phyloP scores from a whole-genome alignment of 805 yeast genomes.

The Teunomyces aglyptinius region DNA sequence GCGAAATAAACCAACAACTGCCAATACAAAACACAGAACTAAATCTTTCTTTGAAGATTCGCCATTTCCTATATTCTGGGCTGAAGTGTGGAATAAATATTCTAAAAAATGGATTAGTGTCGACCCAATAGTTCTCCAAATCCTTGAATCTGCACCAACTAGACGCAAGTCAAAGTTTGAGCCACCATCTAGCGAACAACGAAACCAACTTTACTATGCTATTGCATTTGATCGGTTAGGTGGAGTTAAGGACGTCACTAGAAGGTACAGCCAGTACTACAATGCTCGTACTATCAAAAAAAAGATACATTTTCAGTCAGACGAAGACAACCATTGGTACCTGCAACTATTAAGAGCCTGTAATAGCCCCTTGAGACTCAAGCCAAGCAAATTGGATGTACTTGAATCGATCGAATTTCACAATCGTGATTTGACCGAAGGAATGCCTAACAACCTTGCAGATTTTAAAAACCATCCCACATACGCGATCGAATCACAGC shows the following conservation, averaged over 20 bases:
- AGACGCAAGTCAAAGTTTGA: conserved; percentile 58
- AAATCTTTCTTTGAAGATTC: conserved; percentile 20
- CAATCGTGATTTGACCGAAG: conserved; percentile 67
- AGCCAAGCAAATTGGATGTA: conserved; percentile 39
- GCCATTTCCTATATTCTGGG: conserved; percentile 80
- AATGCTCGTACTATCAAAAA: conserved; percentile 76
- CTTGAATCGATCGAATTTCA: conserved; percentile 61
- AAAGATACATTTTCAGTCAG: conserved; percentile 58
- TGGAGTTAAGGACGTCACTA: conserved; percentile 75
- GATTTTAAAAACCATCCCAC: conserved; percentile 88
- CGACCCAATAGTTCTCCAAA: conserved; percentile 69
- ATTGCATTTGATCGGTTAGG: conserved; percentile 70
- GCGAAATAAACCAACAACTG: conserved; percentile 12
- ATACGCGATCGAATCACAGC: conserved; percentile 74
- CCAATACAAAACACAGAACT: conserved; percentile 8
- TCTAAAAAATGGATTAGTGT: conserved; percentile 76
- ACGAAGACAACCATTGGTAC: conserved; percentile 63
- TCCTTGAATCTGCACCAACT: conserved; percentile 60
- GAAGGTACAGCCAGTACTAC: conserved; percentile 70
- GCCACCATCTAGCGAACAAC: conserved; percentile 61
- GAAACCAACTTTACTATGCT: conserved; percentile 68
- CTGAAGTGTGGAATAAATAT: conserved; percentile 85
- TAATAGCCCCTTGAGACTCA: conserved; percentile 15
- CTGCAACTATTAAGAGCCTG: conserved; percentile 38
- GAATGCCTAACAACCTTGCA: conserved; percentile 79